A percentile compares a stretch with the other conserved stretches of the same genome.
These are phyloP conservation scores for Herpotrichia juniperi DNA, from an alignment of 2,329 filamentous ascomycete genomes.

Conservation along the genomic window DNA sequence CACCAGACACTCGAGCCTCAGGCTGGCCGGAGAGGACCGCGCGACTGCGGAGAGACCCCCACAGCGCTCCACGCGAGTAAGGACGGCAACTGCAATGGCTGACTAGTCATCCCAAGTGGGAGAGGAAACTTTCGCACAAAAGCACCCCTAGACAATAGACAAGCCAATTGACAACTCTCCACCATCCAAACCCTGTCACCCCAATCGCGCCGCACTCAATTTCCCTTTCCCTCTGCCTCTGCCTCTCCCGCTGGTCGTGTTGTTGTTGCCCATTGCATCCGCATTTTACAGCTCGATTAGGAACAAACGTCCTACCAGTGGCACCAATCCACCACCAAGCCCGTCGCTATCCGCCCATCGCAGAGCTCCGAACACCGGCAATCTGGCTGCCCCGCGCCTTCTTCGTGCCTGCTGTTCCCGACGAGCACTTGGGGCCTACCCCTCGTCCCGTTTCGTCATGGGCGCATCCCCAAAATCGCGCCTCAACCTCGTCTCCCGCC, in stretches of 20 bases:
- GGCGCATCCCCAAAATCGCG: constrained; percentile 55
- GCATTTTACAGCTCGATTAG: neutral
- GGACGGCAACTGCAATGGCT: neutral
- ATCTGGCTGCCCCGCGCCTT: constrained; percentile 35
- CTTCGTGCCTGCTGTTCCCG: constrained; percentile 12
- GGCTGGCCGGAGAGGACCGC: neutral
- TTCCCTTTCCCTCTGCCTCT: neutral
- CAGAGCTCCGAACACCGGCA: constrained; percentile 37
- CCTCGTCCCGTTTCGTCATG: constrained; percentile 33
- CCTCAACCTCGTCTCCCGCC: constrained; percentile 65
- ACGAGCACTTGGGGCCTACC: constrained; percentile 25
- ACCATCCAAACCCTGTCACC: neutral
- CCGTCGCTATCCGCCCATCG: constrained; percentile 10
- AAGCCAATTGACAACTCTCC: neutral
- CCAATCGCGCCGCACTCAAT: neutral
- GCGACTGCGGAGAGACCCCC: neutral
- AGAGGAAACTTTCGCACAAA: constrained; percentile 1
- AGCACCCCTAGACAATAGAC: neutral
- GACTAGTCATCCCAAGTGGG: neutral
- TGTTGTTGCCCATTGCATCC: too few relatives aligned
- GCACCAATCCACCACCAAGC: constrained; percentile 1
- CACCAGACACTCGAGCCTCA: neutral
- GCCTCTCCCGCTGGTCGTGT: too few relatives aligned
- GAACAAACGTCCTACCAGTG: neutral
- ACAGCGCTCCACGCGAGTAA: neutral